A percentile compares a stretch with the other conserved stretches of the same genome.
Evolutionary conservation across 2,329 filamentous ascomycete species (phyloP).

Genomic region (Hirsutella thompsonii): DNA sequence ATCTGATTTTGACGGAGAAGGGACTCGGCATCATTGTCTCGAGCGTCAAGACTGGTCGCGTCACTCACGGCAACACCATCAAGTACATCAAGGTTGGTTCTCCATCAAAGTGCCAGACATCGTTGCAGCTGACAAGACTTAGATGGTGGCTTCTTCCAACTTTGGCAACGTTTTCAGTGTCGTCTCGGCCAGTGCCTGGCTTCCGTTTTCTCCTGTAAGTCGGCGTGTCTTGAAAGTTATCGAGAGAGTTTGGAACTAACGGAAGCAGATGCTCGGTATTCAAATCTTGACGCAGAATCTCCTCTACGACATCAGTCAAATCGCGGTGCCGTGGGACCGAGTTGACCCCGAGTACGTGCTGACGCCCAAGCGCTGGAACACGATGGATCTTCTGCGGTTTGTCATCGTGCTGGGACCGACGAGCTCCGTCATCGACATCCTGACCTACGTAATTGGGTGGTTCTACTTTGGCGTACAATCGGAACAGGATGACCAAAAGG

Average conservation of each 20-base stretch:
- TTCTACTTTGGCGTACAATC: constrained; percentile 12
- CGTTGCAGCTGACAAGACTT: not conserved
- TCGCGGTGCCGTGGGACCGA: constrained; percentile 16
- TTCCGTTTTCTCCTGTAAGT: constrained; percentile 11
- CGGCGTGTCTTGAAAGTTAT: not conserved
- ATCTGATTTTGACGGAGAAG: constrained; percentile 16
- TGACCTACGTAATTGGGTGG: constrained; percentile 11
- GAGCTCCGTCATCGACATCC: constrained; percentile 14
- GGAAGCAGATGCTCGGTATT: constrained; percentile 10
- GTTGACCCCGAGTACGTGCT: constrained; percentile 14
- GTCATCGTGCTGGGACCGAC: constrained; percentile 14
- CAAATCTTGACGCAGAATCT: constrained; percentile 16
- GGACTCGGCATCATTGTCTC: constrained; percentile 14
- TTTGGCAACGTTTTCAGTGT: constrained; percentile 18
- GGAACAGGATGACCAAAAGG: constrained; percentile 3
- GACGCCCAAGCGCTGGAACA: constrained; percentile 13
- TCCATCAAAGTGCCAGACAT: not conserved
- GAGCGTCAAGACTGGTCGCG: constrained; percentile 11
- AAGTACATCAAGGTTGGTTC: constrained; percentile 14
- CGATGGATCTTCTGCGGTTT: constrained; percentile 15
- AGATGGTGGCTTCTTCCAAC: constrained; percentile 18
- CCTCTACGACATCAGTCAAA: constrained; percentile 16
- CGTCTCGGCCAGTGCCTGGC: constrained; percentile 14
- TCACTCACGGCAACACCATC: constrained; percentile 16
- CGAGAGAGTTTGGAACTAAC: too few relatives aligned